These are phyloP conservation scores for Chenopodium formosanum DNA, from an alignment of 148 eudicot species.

Conservation along the genomic window DNA sequence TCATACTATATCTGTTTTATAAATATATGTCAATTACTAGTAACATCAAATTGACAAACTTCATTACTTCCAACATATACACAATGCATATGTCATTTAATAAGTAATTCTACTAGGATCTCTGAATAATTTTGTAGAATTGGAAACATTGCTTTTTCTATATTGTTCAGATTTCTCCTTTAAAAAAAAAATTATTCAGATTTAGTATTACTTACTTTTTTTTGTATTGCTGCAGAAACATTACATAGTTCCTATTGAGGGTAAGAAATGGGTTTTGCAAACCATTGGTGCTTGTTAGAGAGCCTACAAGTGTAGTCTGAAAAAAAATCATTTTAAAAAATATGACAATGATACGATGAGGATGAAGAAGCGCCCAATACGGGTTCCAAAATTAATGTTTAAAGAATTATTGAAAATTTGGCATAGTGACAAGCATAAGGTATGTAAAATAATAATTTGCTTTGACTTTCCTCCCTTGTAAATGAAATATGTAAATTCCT, in stretches of 20 bases:
- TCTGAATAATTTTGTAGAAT: no score
- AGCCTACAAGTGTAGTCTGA: neutral
- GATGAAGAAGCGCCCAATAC: neutral
- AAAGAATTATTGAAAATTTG: slow-evolving; percentile 6
- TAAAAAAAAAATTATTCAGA: no score
- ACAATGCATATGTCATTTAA: no score
- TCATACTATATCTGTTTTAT: no score
- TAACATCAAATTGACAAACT: no score
- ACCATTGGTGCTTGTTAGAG: neutral
- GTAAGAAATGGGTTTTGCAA: slow-evolving; percentile 6
- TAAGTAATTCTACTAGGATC: no score
- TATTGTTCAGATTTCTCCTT: neutral
- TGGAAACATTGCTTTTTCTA: no score
- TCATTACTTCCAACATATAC: no score
- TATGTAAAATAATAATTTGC: neutral
- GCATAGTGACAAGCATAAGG: neutral
- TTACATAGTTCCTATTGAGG: neutral
- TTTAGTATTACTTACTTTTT: neutral
- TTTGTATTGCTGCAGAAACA: neutral
- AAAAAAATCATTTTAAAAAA: neutral
- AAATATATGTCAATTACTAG: no score
- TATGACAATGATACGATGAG: neutral
- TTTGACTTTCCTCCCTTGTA: neutral
- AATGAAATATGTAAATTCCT: neutral
- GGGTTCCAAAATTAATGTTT: neutral